A percentile compares a stretch with the other conserved stretches of the same genome.
Conservation (phyloP, 352 stramenopile genomes). For the Globisporangium splendens region DNA sequence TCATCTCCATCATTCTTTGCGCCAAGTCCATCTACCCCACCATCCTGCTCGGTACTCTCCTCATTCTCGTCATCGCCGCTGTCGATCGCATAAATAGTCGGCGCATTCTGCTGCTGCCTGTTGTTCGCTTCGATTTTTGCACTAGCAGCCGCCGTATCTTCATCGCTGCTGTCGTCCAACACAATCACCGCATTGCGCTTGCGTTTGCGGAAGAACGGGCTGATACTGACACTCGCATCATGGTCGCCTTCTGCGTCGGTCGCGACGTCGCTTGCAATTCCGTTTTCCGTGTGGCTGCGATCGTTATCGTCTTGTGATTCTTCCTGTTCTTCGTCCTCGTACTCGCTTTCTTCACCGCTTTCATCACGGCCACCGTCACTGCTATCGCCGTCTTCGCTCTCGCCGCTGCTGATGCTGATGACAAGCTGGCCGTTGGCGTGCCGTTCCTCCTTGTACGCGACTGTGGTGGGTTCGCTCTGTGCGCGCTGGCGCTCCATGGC, state of each 20-base stretch:
- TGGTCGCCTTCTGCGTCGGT: neutral
- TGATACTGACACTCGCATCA: neutral
- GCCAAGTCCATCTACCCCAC: neutral
- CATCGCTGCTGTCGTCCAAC: neutral
- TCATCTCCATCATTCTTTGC: neutral
- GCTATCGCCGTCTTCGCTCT: conserved; percentile 29
- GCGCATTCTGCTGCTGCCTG: neutral
- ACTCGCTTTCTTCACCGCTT: neutral
- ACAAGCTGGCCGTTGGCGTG: conserved; percentile 46
- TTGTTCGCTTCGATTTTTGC: neutral
- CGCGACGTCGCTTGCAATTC: neutral
- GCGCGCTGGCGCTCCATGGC: conserved; percentile 72
- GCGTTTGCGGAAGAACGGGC: neutral
- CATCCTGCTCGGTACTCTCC: conserved; percentile 2
- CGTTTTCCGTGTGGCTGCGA: too few species aligned
- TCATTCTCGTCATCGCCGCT: conserved; percentile 26
- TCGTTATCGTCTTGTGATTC: neutral
- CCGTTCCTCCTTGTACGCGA: conserved; percentile 66
- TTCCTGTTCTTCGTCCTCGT: neutral
- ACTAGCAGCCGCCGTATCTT: neutral
- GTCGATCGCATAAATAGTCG: conserved; percentile 31
- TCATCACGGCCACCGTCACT: conserved; percentile 13
- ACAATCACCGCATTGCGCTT: conserved; percentile 2
- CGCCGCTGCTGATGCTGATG: conserved; percentile 46
- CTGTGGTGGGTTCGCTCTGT: conserved; percentile 73